Evolutionary conservation across 352 stramenopile species (phyloP).

Genomic region (Globisporangium barbulae): DNA sequence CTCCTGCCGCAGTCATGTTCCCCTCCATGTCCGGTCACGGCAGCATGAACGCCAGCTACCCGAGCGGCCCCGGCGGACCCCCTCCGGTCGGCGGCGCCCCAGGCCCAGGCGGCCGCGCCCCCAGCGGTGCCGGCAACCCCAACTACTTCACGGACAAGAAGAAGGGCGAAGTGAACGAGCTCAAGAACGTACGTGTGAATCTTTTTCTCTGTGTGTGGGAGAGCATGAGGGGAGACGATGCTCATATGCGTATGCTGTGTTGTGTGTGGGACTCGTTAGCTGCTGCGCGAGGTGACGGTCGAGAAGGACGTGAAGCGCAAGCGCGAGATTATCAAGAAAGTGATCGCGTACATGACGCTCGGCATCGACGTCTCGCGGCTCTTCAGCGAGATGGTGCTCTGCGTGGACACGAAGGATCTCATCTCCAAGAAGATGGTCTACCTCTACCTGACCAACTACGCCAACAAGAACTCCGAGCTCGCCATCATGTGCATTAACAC

Average conservation of each 20-base stretch:
- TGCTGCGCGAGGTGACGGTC: constrained; percentile 93
- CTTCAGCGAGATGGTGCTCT: constrained; percentile 99
- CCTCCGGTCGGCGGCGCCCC: constrained; percentile 7
- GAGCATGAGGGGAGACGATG: background rate
- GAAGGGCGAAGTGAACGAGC: constrained; percentile 94
- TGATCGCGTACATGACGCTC: constrained; percentile 99
- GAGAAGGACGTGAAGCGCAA: constrained; percentile 97
- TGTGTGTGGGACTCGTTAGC: background rate
- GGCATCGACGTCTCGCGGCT: constrained; percentile 99
- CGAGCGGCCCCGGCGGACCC: constrained; percentile 12
- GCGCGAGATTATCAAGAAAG: constrained; percentile 99
- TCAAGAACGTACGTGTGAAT: constrained; percentile 85
- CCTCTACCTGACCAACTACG: constrained; percentile 99
- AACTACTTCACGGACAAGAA: constrained; percentile 91
- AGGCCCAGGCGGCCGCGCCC: constrained; percentile 19
- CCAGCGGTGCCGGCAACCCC: constrained; percentile 40
- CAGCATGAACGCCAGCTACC: constrained; percentile 17
- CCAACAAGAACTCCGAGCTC: constrained; percentile 97
- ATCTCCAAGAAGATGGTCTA: constrained; percentile 99
- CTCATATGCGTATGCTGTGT: constrained; percentile 31
- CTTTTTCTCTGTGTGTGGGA: background rate
- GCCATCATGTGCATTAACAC: constrained; percentile 99
- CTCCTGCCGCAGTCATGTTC: constrained; percentile 31
- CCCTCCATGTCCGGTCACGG: constrained; percentile 26
- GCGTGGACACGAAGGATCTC: constrained; percentile 96